These are phyloP conservation scores for Daldinia caldariorum DNA, from an alignment of 495 filamentous ascomycete species.

Conservation along the genomic window DNA sequence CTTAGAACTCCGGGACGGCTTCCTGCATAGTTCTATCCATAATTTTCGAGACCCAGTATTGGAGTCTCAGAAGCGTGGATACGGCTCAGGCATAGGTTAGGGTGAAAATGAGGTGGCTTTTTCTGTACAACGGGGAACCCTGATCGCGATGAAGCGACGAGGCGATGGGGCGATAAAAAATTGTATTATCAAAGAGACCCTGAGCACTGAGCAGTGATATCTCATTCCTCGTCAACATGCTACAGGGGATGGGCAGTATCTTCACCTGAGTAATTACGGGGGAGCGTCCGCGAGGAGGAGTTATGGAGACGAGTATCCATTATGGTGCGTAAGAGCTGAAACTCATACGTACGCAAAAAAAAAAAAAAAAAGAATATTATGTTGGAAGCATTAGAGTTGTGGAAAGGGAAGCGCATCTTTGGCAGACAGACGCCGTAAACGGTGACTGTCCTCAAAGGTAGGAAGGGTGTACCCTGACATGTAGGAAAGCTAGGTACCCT, in stretches of 20 bases:
- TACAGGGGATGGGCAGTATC: slow-evolving; percentile 25
- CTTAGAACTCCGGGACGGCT: slow-evolving; percentile 43
- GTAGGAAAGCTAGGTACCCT: slow-evolving; percentile 11
- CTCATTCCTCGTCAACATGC: slow-evolving; percentile 34
- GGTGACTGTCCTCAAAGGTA: neutral
- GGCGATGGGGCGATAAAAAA: too few species aligned
- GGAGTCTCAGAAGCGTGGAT: slow-evolving; percentile 38
- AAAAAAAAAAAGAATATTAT: neutral
- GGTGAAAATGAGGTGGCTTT: slow-evolving; percentile 41
- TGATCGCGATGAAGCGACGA: slow-evolving; percentile 20
- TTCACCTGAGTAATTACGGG: slow-evolving; percentile 23
- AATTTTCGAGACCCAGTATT: slow-evolving; percentile 43
- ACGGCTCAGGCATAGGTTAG: slow-evolving; percentile 32
- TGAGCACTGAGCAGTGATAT: slow-evolving; percentile 9
- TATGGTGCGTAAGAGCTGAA: neutral
- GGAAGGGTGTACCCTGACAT: slow-evolving; percentile 3
- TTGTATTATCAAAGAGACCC: slow-evolving; percentile 17
- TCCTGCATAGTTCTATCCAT: slow-evolving; percentile 41
- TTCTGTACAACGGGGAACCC: slow-evolving; percentile 34
- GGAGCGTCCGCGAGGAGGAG: slow-evolving; percentile 25
- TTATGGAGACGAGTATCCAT: slow-evolving; percentile 7
- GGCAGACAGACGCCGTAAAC: slow-evolving; percentile 10
- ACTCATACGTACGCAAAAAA: slow-evolving; percentile 19
- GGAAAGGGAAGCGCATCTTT: slow-evolving; percentile 21
- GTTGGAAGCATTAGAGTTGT: neutral